Base-by-base conservation (phyloP, 208 protist species). In the Acanthamoeba lugdunensis region DNA sequence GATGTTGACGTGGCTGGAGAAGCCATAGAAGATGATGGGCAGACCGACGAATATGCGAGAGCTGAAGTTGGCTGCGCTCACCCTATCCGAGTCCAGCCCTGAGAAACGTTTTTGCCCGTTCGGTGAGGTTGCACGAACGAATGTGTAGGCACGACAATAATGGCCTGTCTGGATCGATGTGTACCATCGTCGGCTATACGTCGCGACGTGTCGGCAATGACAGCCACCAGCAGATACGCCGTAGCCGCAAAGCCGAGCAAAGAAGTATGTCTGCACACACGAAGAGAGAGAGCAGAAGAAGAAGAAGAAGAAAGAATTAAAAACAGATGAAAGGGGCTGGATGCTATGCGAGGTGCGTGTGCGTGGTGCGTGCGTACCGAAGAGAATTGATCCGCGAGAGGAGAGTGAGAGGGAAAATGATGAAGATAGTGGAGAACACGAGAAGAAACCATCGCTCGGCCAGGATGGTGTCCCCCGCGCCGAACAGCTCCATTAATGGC, bases 11-110 rank as follows among this genome's bases (percentile, higher is more conserved):
- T 91, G 85, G 45, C 61, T 75, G 30, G 85, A 91, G 45, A 91
- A 91, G n/a, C 61, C 85, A 25, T 91, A 91, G 85, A 91, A 91
- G 61, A 91, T 91, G 61, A 91, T 91, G 52, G 85, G 85, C 85
- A 91, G 37, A 56, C 85, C 85, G 13, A 91, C 85, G 41, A 91
- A 91, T 6, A 91, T 48, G 30, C 85, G 85, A 0, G 54, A 50
- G 33, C 37, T 91, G 18, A 50, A 67, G 37, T 73, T 91, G 85
- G 85, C 85, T 5, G 37, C 30, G 23, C 63, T 8, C 16, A 91
- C 58, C 4, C 41, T n/a, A 5, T 48, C 33, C n/a, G 85, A 65
- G 85, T 50, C 58, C 7, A 91, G 58, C 8, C 85, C 85, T 91
- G 18, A 21, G 11, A 21, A 58, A 58, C 18, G 16, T 18, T 50